Base-by-base conservation (phyloP, 1,284 basidiomycete genomes). In the Afroboletus lepidellus region DNA sequence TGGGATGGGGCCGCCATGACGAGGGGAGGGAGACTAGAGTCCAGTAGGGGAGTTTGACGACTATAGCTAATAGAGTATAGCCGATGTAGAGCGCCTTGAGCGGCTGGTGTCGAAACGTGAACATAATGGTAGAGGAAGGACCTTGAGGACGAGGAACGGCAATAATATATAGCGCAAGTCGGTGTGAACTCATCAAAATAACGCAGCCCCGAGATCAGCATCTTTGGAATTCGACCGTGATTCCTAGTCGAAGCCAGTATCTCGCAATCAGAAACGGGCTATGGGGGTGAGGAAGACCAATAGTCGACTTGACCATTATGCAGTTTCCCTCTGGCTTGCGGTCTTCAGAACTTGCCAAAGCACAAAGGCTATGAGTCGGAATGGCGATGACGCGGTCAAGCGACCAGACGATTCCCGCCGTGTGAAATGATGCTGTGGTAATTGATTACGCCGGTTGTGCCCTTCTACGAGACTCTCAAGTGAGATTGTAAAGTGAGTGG, bases 11-110 rank as follows among this genome's bases (percentile, higher is more conserved):
- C 11, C 51, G 27, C 48, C 41, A 21, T 43, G 49, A 44, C 5
- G 23, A 50, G 12, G 12, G 5, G 8, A 39, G 29, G 8, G 51
- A 39, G 13, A 18, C 2, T 15, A 53, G 20, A n/a, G 16, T 23
- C 51, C 51, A 52, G 11, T 53, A 52, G 15, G 51, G 51, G 36
- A 53, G 30, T 36, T 43, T 53, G 8, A 52, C 41, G 3, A 34
- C 11, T 5, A 42, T 16, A 3, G 23, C 5, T 20, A 51, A 20
- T 8, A 51, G 6, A 8, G 48, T 43, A 29, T 42, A 52, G 48
- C 42, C 39, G 32, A 52, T 42, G 13, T 51, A 52, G 15, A 21
- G 21, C 15, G 33, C 21, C 48, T 51, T 52, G 39, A 52, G 34
- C 9, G 50, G 48, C 25, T 50, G 41, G 34, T 44, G 41, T 43